phyloP scores from a whole-genome alignment of 805 yeast species.

The Candida rishiriensis region DNA sequence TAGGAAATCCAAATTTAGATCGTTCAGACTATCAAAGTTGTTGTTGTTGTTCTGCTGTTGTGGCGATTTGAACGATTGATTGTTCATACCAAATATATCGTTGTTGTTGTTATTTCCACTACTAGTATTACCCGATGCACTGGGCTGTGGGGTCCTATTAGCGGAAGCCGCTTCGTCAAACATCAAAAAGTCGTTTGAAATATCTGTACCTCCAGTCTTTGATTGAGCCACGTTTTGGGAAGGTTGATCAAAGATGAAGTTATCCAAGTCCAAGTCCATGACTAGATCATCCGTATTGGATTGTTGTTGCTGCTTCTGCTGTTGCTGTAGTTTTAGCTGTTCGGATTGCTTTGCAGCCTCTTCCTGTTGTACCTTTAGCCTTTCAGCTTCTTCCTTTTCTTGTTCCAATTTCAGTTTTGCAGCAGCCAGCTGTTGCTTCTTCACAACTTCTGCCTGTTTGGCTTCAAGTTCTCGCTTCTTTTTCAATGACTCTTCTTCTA shows the following conservation, averaged over 20 bases:
- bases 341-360: conserved; percentile 3
- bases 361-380: conserved; percentile 1
- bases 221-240: neutral
- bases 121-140: conserved; percentile 1
- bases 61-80: neutral
- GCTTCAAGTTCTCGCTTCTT: conserved; percentile 14
- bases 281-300: conserved; percentile 21
- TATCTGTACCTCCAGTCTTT: neutral
- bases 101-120: conserved; percentile 1
- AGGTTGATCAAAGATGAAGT: conserved; percentile 21
- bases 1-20: conserved; percentile 25
- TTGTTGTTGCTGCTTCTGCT: conserved; percentile 1
- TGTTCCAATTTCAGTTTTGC: conserved; percentile 5
- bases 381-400: conserved; percentile 5
- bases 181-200: conserved; percentile 13
- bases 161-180: conserved; percentile 8
- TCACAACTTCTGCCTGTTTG: conserved; percentile 10
- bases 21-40: conserved; percentile 18
- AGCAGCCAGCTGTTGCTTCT: conserved; percentile 9
- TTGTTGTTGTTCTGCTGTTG: neutral
- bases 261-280: conserved; percentile 26
- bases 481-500: conserved; percentile 17
- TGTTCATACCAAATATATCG: conserved; percentile 1
- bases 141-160: neutral
- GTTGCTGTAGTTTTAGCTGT: conserved; percentile 3